phyloP scores from a whole-genome alignment of 768 basidiomycete species.

The Multifurca ochricompacta region DNA sequence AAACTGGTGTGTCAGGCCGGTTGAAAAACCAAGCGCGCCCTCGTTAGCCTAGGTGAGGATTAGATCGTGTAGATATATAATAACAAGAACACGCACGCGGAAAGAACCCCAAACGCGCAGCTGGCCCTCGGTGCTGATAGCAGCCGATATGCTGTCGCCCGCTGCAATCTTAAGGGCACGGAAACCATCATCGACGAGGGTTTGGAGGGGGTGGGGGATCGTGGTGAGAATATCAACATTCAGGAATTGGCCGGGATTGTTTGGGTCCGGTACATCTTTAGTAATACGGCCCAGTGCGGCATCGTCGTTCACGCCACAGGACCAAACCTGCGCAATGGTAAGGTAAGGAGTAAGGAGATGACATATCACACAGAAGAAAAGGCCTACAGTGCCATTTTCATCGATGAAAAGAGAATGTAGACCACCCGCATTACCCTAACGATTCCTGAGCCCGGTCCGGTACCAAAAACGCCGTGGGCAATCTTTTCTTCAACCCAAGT shows the following conservation, averaged over 20 bases:
- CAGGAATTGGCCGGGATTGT: constrained; percentile 49
- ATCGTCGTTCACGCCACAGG: constrained; percentile 82
- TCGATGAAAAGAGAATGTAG: constrained; percentile 87
- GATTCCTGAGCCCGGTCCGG: constrained; percentile 60
- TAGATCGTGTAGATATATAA: background rate
- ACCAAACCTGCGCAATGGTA: constrained; percentile 53
- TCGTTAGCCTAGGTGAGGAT: constrained; percentile 48
- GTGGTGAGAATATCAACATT: constrained; percentile 46
- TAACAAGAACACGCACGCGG: constrained; percentile 48
- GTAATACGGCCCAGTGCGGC: constrained; percentile 81
- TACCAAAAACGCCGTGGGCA: constrained; percentile 60
- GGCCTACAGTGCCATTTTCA: constrained; percentile 79
- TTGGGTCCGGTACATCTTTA: constrained; percentile 47
- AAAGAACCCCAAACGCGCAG: constrained; percentile 87
- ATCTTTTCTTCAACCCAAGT: constrained; percentile 72
- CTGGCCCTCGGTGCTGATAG: constrained; percentile 71
- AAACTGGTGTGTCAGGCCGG: constrained; percentile 59
- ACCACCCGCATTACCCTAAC: constrained; percentile 79
- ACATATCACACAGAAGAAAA: background rate
- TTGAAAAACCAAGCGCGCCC: constrained; percentile 80
- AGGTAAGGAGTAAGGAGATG: no score
- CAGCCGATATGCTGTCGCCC: constrained; percentile 85
- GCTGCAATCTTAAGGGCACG: constrained; percentile 75
- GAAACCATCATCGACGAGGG: constrained; percentile 71
- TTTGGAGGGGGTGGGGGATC: constrained; percentile 57